Base-by-base conservation (phyloP, 345 rosid genomes). In the Triadica sebifera region DNA sequence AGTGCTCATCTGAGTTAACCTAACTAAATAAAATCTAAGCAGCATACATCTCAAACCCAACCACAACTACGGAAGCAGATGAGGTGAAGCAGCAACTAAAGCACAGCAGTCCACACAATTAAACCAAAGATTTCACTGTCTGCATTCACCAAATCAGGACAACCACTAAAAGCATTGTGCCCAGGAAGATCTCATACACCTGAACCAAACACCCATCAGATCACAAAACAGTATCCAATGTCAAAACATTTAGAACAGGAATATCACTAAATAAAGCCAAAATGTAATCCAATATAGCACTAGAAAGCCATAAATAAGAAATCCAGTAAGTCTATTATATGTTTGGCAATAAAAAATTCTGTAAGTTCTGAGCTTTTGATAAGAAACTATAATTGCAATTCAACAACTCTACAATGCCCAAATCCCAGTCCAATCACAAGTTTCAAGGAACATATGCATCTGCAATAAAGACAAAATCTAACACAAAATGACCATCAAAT, bases 11-110 rank as follows among this genome's bases (percentile, higher is more conserved):
- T 39, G 61, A 41, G 66, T 55, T 66, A 72, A 39, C 60, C 56
- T 66, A 72, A 39, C 60, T 52, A 24, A 9, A 74, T 22, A 77
- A 71, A 63, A 71, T 51, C 34, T 5, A 78, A 24, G 74, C 69
- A 61, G 75, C 74, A 77, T 56, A 70, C 75, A 78, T 72, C 34
- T 1, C 34, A 29, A 68, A 78, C 64, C 73, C 67, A 78, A 47
- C 80, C 77, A 73, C 69, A 66, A 57, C 37, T 62, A 74, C 5
- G 72, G 81, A 70, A 74, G 78, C 46, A 69, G 78, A 79, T 65
- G 78, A 74, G 75, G 69, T 52, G 83, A 71, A 80, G 79, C 83
- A 80, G 83, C 80, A 80, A 80, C 83, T 47, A 80, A 76, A 80
- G 77, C 80, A 80, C 77, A 80, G 80, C 80, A 80, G 83, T 75